Conservation (phyloP, 1,284 basidiomycete genomes). For the Neolentinus lepideus region DNA sequence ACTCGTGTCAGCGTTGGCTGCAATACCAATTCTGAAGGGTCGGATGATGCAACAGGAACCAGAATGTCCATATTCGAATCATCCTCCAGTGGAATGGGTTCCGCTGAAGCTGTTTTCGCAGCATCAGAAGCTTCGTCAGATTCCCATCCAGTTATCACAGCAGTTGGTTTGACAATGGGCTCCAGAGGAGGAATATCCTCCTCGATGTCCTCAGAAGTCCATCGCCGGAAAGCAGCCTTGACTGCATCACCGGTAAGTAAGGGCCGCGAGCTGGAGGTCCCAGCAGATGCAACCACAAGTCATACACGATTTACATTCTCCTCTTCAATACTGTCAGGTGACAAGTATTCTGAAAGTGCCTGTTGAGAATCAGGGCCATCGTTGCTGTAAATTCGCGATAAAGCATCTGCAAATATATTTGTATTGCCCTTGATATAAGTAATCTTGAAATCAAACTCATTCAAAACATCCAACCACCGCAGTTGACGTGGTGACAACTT, state of each 20-base stretch:
- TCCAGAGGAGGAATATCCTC: too few species aligned
- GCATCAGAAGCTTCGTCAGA: too few species aligned
- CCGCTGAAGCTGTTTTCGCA: too few species aligned
- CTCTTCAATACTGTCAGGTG: background rate
- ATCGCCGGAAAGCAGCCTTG: background rate
- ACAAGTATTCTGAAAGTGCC: background rate
- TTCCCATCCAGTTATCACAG: too few species aligned
- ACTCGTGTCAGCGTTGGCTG: background rate
- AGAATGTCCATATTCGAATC: background rate
- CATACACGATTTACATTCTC: background rate
- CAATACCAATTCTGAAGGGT: too few species aligned
- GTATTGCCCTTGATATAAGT: conserved; percentile 26
- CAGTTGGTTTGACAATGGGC: too few species aligned
- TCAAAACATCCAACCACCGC: conserved; percentile 28
- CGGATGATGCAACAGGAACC: background rate
- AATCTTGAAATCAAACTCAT: conserved; percentile 27
- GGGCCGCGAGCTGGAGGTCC: background rate
- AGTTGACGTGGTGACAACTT: conserved; percentile 26
- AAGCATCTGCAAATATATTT: conserved; percentile 28
- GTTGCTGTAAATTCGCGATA: conserved; percentile 22
- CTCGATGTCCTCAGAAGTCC: background rate
- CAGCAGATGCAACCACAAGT: background rate
- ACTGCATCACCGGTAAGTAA: conserved; percentile 1
- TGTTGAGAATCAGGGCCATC: background rate
- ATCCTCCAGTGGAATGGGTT: background rate